Base-by-base conservation (phyloP, 805 yeast species). In the Scheffersomyces ergatensis region DNA sequence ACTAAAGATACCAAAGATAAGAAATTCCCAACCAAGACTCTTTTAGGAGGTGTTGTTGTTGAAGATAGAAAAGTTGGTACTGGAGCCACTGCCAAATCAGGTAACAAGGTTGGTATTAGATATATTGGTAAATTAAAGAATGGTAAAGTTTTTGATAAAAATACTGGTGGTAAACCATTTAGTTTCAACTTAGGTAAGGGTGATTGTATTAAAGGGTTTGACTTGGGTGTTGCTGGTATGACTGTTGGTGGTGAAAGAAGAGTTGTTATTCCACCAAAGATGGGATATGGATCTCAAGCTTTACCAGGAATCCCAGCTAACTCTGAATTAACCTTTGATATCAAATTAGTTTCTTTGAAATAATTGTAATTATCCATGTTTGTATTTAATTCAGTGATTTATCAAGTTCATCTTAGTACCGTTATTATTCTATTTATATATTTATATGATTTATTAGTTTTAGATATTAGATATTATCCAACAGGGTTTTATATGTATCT, bases 121-220 rank as follows among this genome's bases (percentile, higher is more conserved):
- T 93, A 93, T 80, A 86, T 93, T 55, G 99, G 99, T 64, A 95
- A 93, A 76, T 82, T 93, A 67, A 85, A 86, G 74, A 89, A 90
- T 73, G 99, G 98, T 55, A 88, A 88, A 66, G 89, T 87, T 37
- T 93, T 93, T 53, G 99, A 93, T 78, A 90, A 92, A 70, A 93
- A 93, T 82, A 89, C 96, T 54, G 77, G 83, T 51, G 99, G 99
- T 58, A 92, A 89, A 76, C 99, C 99, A 60, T 93, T 93, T 68
- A 69, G 71, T 50, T 93, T 93, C 71, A 80, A 79, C 48, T 78
- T 93, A 55, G 99, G 99, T 58, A 86, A 85, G 66, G 99, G 98
- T 62, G 99, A 93, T 72, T 97, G 95, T 54, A 93, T 93, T 76
- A 88, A 88, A 69, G 99, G 98, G 51, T 93, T 96, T 88, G 99